Evolutionary conservation across 371 early-diverging fungal species (phyloP).

Genomic region (Apophysomyces trapeziformis): DNA sequence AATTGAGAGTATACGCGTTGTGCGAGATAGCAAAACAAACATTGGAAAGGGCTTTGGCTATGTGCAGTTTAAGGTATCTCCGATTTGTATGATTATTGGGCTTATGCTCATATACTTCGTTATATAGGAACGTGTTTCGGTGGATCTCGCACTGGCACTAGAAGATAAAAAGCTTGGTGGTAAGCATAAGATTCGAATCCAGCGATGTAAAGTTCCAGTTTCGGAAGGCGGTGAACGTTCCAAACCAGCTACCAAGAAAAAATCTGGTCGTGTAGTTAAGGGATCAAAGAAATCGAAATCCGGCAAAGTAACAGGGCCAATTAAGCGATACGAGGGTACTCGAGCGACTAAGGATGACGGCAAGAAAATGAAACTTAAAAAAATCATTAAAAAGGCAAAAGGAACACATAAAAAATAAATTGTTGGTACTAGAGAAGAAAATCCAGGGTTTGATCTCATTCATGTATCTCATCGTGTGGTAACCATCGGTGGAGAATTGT

Average conservation of each 20-base stretch:
- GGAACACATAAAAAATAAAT: constrained; percentile 1
- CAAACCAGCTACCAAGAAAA: constrained; percentile 25
- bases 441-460: too few species aligned
- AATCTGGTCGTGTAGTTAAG: constrained; percentile 10
- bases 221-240: constrained; percentile 47
- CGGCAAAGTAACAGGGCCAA: constrained; percentile 10
- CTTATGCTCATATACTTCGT: neutral
- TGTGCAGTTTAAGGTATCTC: constrained; percentile 66
- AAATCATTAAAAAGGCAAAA: neutral
- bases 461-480: too few species aligned
- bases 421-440: too few species aligned
- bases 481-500: too few species aligned
- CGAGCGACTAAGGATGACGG: constrained; percentile 53
- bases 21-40: constrained; percentile 87
- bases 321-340: constrained; percentile 62
- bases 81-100: neutral
- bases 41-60: constrained; percentile 97
- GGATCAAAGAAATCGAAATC: neutral
- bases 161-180: constrained; percentile 72
- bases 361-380: neutral
- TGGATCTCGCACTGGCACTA: constrained; percentile 80
- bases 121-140: constrained; percentile 63
- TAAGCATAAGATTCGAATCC: constrained; percentile 63
- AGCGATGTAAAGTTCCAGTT: constrained; percentile 60
- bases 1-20: constrained; percentile 83